phyloP scores from a whole-genome alignment of 371 early-diverging fungal genomes.

The Mucor sp. region DNA sequence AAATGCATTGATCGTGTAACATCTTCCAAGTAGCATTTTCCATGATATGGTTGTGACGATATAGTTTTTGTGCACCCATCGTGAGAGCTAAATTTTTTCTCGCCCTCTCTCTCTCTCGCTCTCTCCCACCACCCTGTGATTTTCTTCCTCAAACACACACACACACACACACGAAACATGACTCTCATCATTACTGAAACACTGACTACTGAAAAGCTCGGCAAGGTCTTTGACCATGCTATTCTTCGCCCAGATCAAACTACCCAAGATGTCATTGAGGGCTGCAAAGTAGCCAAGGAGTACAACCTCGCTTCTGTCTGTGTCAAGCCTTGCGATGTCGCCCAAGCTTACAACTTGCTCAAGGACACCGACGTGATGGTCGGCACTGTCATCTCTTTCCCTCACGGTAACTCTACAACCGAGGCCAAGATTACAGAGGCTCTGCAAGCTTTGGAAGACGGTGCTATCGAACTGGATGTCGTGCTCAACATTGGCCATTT shows the following conservation, averaged over 20 bases:
- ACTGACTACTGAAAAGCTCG: slow-evolving; percentile 55
- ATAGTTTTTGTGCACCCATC: background rate
- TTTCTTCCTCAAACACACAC: no score
- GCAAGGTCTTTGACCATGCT: slow-evolving; percentile 68
- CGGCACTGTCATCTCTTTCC: slow-evolving; percentile 69
- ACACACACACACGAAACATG: slow-evolving; percentile 12
- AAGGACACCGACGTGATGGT: slow-evolving; percentile 55
- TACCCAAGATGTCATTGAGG: slow-evolving; percentile 53
- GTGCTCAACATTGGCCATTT: slow-evolving; percentile 66
- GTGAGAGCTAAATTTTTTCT: slow-evolving; percentile 7
- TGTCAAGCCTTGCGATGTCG: slow-evolving; percentile 69
- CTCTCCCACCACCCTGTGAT: background rate
- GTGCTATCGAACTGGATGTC: slow-evolving; percentile 67
- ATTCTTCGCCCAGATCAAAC: slow-evolving; percentile 66
- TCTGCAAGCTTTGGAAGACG: slow-evolving; percentile 58
- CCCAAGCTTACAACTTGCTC: slow-evolving; percentile 49
- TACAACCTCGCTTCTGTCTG: slow-evolving; percentile 66
- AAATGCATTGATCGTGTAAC: slow-evolving; percentile 8
- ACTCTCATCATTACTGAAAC: slow-evolving; percentile 46
- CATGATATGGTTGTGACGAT: background rate
- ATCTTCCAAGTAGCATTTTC: background rate
- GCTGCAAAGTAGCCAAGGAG: slow-evolving; percentile 56
- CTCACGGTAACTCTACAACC: slow-evolving; percentile 65
- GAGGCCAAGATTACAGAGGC: slow-evolving; percentile 60
- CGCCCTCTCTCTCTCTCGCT: no score